Percentiles rank a stretch among this genome's conserved stretches.
Conservation (phyloP, 768 basidiomycete species). For the Tulasnella sp. region DNA sequence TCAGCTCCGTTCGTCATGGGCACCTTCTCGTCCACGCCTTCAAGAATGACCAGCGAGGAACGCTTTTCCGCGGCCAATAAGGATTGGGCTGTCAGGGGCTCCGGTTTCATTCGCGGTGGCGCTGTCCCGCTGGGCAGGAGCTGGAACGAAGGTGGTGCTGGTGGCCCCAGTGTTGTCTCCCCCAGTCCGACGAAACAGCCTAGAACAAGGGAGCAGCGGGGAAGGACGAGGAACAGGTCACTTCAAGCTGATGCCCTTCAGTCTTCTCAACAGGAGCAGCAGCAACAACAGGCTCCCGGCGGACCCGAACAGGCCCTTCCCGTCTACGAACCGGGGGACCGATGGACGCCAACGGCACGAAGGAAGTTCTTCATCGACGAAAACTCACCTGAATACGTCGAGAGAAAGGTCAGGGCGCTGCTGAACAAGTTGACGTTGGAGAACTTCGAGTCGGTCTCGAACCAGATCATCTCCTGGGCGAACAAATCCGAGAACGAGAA, state of each 20-base stretch:
- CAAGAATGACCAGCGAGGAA: constrained; percentile 30
- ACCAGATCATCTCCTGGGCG: constrained; percentile 94
- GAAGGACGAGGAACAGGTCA: constrained; percentile 72
- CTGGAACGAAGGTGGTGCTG: constrained; percentile 45
- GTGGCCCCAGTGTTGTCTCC: constrained; percentile 55
- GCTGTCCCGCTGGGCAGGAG: constrained; percentile 62
- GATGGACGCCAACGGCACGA: constrained; percentile 57
- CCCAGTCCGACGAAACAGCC: constrained; percentile 51
- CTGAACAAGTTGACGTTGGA: constrained; percentile 98
- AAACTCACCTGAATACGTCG: constrained; percentile 54
- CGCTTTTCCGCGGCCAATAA: constrained; percentile 39
- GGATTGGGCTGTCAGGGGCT: constrained; percentile 44
- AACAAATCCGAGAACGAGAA: constrained; percentile 92
- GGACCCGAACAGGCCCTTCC: constrained; percentile 72
- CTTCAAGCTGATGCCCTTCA: constrained; percentile 48
- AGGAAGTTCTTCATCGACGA: neutral
- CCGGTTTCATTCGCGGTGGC: no score
- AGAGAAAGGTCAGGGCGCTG: constrained; percentile 87
- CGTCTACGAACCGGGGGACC: constrained; percentile 75
- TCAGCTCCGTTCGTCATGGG: constrained; percentile 53
- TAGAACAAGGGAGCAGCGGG: constrained; percentile 79
- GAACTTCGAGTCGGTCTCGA: constrained; percentile 93
- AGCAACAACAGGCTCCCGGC: constrained; percentile 29
- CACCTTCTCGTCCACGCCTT: constrained; percentile 32
- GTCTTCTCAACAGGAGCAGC: constrained; percentile 27